Percentiles rank a stretch among this genome's conserved stretches.
Evolutionary conservation across 139 green algal genomes (phyloP).

Genomic region (Chlamydomonas applanata): DNA sequence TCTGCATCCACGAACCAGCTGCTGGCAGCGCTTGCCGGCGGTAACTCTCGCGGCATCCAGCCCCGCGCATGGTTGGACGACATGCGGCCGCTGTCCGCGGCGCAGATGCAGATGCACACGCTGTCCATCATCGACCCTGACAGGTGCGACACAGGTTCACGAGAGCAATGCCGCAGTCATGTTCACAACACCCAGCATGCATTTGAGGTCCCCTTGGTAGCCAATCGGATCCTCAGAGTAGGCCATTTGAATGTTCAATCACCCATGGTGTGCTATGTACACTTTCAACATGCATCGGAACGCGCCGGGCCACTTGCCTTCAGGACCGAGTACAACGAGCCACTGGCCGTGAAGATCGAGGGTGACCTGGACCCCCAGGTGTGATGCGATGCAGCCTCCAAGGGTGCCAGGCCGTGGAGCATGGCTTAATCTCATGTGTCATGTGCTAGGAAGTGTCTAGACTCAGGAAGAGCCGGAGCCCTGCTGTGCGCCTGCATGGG

Average conservation of each 20-base stretch:
- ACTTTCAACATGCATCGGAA: too few species aligned
- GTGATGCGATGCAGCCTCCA: neutral
- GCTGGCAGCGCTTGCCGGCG: neutral
- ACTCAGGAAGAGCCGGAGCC: too few species aligned
- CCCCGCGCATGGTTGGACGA: neutral
- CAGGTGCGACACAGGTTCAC: neutral
- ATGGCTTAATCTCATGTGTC: neutral
- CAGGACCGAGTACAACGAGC: conserved; percentile 12
- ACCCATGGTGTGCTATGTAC: too few species aligned
- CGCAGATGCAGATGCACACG: conserved; percentile 11
- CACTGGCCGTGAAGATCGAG: conserved; percentile 2
- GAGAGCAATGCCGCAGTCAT: too few species aligned
- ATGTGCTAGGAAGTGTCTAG: too few species aligned
- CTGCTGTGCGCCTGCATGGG: too few species aligned
- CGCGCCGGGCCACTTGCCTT: too few species aligned
- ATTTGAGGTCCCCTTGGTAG: too few species aligned
- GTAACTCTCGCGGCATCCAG: neutral
- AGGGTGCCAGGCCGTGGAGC: too few species aligned
- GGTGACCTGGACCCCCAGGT: neutral
- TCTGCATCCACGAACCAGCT: conserved; percentile 1
- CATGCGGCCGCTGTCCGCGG: neutral
- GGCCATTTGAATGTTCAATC: too few species aligned
- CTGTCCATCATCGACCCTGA: conserved; percentile 1
- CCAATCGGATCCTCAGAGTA: too few species aligned
- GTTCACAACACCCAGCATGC: too few species aligned